These are phyloP conservation scores for Omphalotus olearius DNA, from an alignment of 1,284 basidiomycete species.

Conservation along the genomic window DNA sequence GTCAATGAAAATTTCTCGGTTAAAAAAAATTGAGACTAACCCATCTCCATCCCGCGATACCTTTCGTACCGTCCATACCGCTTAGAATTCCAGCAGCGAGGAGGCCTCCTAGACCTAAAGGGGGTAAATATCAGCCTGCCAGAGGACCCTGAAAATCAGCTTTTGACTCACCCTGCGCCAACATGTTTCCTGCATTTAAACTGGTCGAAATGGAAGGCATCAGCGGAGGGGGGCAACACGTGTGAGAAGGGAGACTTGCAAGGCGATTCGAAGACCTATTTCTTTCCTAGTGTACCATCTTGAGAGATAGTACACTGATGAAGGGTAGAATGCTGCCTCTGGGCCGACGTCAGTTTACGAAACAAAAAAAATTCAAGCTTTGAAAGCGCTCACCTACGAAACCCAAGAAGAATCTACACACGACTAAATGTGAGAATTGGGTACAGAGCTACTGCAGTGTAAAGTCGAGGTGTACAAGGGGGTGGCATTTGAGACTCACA, in stretches of 20 bases:
- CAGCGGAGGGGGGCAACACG: not conserved
- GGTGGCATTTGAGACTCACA: too few species aligned
- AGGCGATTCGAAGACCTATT: constrained; percentile 17
- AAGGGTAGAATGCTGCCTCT: constrained; percentile 23
- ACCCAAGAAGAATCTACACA: constrained; percentile 18
- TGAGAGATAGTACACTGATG: constrained; percentile 20
- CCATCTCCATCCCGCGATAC: constrained; percentile 38
- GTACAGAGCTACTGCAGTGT: constrained; percentile 17
- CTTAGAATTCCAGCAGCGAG: constrained; percentile 35
- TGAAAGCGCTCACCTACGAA: constrained; percentile 13
- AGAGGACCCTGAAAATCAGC: too few species aligned
- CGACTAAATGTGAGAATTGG: constrained; percentile 15
- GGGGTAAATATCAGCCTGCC: too few species aligned
- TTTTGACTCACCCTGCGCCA: constrained; percentile 9
- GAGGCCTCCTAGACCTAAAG: constrained; percentile 31
- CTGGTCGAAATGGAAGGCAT: constrained; percentile 1
- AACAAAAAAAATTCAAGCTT: not conserved
- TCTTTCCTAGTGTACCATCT: constrained; percentile 22
- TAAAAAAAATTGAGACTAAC: constrained; percentile 6
- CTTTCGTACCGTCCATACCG: constrained; percentile 39
- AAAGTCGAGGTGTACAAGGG: too few species aligned
- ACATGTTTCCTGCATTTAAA: constrained; percentile 18
- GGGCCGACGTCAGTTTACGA: not conserved
- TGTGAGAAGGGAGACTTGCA: constrained; percentile 25
- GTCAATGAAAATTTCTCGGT: too few species aligned